Conservation (phyloP, 2,329 filamentous ascomycete species). For the Apiospora phragmitis region DNA sequence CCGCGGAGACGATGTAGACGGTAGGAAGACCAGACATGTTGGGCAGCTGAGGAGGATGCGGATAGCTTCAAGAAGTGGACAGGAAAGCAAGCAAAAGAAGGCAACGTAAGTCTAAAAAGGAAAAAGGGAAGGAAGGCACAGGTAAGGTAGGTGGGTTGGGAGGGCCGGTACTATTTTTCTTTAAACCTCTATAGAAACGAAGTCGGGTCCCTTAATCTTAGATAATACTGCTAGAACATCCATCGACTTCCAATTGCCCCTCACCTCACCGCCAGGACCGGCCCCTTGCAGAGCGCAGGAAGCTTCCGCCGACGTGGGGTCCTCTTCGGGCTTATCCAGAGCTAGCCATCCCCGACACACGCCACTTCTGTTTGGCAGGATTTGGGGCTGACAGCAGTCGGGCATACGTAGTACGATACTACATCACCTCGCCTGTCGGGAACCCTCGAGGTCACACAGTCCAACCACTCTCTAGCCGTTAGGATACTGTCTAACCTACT, state of each 20-base stretch:
- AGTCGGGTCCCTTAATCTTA: neutral
- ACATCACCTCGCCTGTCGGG: neutral
- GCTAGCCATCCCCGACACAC: neutral
- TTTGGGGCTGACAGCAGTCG: neutral
- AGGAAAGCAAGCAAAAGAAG: neutral
- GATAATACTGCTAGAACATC: neutral
- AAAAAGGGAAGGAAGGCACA: neutral
- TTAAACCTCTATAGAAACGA: neutral
- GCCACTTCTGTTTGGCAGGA: neutral
- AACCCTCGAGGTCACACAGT: neutral
- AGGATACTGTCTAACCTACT: neutral
- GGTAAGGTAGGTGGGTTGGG: neutral
- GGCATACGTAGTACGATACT: neutral
- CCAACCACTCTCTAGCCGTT: neutral
- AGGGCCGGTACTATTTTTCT: neutral
- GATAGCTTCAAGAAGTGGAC: slow-evolving; percentile 5
- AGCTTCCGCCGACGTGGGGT: slow-evolving; percentile 1
- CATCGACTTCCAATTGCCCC: slow-evolving; percentile 14
- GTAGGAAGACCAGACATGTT: slow-evolving; percentile 78
- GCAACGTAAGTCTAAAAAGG: neutral
- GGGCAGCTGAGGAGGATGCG: slow-evolving; percentile 19
- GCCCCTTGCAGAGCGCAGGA: neutral
- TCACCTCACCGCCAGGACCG: slow-evolving; percentile 8
- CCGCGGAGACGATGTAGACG: slow-evolving; percentile 94
- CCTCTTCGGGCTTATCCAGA: neutral